A percentile compares a stretch with the other conserved stretches of the same genome.
Conservation (phyloP, 257 asterid species). For the Catharanthus roseus region DNA sequence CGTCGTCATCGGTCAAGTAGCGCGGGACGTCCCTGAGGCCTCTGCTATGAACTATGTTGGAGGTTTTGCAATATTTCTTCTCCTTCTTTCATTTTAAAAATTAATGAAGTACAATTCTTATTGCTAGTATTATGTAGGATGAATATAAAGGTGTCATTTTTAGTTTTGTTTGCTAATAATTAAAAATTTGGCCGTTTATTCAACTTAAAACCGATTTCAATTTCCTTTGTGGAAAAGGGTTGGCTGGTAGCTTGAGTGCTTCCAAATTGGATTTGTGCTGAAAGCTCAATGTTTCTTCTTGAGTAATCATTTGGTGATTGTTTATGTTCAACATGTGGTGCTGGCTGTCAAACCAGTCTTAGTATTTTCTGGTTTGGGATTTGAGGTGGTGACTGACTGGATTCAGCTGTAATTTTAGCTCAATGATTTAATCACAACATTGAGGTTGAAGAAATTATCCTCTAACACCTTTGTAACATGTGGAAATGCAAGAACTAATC, state of each 20-base stretch:
- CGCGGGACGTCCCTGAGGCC: conserved; percentile 79
- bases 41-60: conserved; percentile 80
- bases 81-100: too few species aligned
- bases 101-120: not conserved
- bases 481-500: not conserved
- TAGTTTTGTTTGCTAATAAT: not conserved
- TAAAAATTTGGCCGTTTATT: not conserved
- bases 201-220: not conserved
- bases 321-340: not conserved
- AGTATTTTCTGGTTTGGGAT: not conserved
- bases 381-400: not conserved
- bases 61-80: conserved; percentile 33
- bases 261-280: not conserved
- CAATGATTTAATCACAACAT: not conserved
- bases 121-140: not conserved
- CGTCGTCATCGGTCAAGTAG: conserved; percentile 78
- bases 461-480: not conserved
- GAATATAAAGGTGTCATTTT: not conserved
- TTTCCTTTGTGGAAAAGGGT: not conserved
- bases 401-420: not conserved
- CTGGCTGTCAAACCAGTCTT: too few species aligned
- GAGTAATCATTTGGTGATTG: not conserved
- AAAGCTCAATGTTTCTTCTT: not conserved
- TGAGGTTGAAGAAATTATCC: not conserved
- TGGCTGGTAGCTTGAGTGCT: not conserved